These are phyloP conservation scores for Metschnikowia matae DNA, from an alignment of 805 yeast species.

Conservation along the genomic window DNA sequence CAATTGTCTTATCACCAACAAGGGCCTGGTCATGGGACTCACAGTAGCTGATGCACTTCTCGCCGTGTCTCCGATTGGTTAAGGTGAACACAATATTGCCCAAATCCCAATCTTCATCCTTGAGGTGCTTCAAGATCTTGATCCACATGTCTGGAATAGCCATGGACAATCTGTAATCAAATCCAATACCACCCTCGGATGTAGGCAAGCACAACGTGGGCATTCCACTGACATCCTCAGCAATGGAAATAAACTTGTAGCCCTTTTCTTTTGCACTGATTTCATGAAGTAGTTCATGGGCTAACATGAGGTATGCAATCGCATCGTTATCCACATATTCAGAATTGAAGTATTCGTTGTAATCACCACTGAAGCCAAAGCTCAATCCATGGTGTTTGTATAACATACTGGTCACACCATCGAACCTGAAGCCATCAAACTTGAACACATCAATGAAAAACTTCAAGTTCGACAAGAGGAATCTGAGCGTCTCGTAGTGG, in stretches of 20 bases:
- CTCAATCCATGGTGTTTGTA: slow-evolving; percentile 92
- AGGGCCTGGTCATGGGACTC: slow-evolving; percentile 97
- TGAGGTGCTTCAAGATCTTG: slow-evolving; percentile 75
- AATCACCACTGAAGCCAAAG: slow-evolving; percentile 85
- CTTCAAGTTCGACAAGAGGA: slow-evolving; percentile 77
- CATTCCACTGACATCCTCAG: slow-evolving; percentile 97
- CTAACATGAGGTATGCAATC: slow-evolving; percentile 79
- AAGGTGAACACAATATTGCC: slow-evolving; percentile 74
- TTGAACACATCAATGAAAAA: slow-evolving; percentile 77
- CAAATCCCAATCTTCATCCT: slow-evolving; percentile 91
- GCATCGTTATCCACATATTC: slow-evolving; percentile 85
- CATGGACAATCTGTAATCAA: slow-evolving; percentile 92
- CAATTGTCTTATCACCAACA: slow-evolving; percentile 94
- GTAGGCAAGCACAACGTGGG: slow-evolving; percentile 87
- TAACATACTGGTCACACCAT: slow-evolving; percentile 93
- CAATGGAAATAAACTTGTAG: slow-evolving; percentile 65
- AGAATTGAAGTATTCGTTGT: slow-evolving; percentile 81
- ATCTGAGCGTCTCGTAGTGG: slow-evolving; percentile 84
- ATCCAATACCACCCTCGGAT: slow-evolving; percentile 80
- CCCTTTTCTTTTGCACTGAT: slow-evolving; percentile 36
- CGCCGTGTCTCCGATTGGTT: slow-evolving; percentile 84
- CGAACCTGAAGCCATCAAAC: slow-evolving; percentile 95
- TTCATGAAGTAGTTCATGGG: slow-evolving; percentile 70
- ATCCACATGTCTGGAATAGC: slow-evolving; percentile 99
- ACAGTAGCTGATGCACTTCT: slow-evolving; percentile 85